These are phyloP conservation scores for Aspergillus pseudotamarii DNA, from an alignment of 2,329 filamentous ascomycete genomes.

Conservation along the genomic window DNA sequence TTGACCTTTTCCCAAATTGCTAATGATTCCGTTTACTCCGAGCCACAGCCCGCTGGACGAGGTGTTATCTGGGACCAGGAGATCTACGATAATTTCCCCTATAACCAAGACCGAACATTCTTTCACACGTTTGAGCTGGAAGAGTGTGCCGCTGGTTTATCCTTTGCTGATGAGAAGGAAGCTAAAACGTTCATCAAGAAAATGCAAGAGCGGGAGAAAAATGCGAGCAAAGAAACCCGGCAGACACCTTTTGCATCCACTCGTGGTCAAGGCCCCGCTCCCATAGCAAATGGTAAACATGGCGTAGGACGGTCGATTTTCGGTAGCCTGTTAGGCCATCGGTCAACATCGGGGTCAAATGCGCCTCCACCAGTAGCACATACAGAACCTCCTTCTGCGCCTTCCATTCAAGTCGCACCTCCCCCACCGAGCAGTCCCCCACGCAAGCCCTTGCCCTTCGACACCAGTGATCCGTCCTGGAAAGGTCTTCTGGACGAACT, in stretches of 20 bases:
- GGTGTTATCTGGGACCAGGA: conserved; percentile 98
- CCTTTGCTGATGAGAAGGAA: conserved; percentile 96
- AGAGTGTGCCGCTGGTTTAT: conserved; percentile 84
- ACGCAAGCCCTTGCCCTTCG: conserved; percentile 53
- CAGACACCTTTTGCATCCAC: conserved; percentile 69
- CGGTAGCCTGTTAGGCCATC: conserved; percentile 53
- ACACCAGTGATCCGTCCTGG: conserved; percentile 64
- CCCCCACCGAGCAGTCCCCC: conserved; percentile 37
- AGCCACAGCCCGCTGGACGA: conserved; percentile 67
- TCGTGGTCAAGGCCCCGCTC: conserved; percentile 52
- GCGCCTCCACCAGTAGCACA: conserved; percentile 29
- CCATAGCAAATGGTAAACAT: conserved; percentile 46
- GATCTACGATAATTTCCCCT: conserved; percentile 90
- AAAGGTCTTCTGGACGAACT: conserved; percentile 64
- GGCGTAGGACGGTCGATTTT: conserved; percentile 56
- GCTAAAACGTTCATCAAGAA: conserved; percentile 97
- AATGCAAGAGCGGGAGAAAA: conserved; percentile 94
- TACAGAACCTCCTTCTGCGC: conserved; percentile 25
- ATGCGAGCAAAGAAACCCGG: conserved; percentile 84
- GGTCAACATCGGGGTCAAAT: conserved; percentile 47
- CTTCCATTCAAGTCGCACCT: conserved; percentile 35
- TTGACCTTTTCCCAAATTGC: neutral
- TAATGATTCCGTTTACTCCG: conserved; percentile 11
- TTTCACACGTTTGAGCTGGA: conserved; percentile 98
- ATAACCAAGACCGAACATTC: conserved; percentile 96